Base-by-base conservation (phyloP, 345 rosid species). In the Populus pruinosa region DNA sequence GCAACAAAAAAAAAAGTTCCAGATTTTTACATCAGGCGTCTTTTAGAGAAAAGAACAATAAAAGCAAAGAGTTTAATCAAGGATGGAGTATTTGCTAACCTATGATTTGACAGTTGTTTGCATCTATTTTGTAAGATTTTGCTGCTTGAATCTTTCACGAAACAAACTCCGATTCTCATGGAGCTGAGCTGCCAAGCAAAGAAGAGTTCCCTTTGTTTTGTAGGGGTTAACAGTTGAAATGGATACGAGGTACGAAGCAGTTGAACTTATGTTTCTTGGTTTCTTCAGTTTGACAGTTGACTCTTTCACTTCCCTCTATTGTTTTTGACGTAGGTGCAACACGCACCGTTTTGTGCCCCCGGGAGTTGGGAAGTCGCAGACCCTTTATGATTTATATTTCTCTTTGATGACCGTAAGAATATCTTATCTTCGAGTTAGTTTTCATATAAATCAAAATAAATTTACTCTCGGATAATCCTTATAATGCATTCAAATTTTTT, bases 141-240 rank as follows among this genome's bases (percentile, higher is more conserved):
- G 59, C 61, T 70, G 4, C 59, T 53, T 16, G 62, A 66, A 56
- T 56, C 63, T 55, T 11, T 33, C 29, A 47, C 14, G 21, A 29
- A 13, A 18, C 5, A 16, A 47, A 33, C 59, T 38, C 43, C 29
- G 70, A 62, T 68, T 62, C 47, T 67, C 73, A 69, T 79, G 64
- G 78, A 79, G 75, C 78, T 79, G 18, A 38, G 50, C 27, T 61
- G n/a, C 50, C 9, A 31, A 44, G 27, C n/a, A 43, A 0, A 77
- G 7, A 36, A 77, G 31, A 53, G 23, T 20, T 53, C 21, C 10
- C 17, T 39, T 21, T 38, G 23, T 25, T 39, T 2, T 33, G 41
- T 76, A 76, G 79, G 73, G 67, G 36, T 76, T 73, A 41, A 31
- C 64, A 44, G 2, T 62, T 38, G 38, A 74, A 38, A 61, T 3